A percentile compares a stretch with the other conserved stretches of the same genome.
phyloP scores from a whole-genome alignment of 2,329 filamentous ascomycete species.

The Claviceps fusiformis region DNA sequence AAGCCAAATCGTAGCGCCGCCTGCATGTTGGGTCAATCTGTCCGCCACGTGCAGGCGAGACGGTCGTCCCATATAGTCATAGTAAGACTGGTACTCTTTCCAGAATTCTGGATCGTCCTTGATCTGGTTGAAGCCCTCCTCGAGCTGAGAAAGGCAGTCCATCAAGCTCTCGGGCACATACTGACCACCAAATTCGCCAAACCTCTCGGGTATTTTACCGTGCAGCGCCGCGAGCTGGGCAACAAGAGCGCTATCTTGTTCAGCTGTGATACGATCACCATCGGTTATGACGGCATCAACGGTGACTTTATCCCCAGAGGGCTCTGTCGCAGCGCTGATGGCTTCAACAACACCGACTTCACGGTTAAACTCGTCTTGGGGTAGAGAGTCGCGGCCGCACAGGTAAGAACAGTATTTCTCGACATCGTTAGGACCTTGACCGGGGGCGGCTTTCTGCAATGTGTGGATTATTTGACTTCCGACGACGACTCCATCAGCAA shows the following conservation, averaged over 20 bases:
- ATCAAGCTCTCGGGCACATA: conserved; percentile 96
- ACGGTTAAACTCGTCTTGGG: conserved; percentile 32
- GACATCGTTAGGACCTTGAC: conserved; percentile 47
- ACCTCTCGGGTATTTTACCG: conserved; percentile 66
- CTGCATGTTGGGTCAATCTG: conserved; percentile 74
- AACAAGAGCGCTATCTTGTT: conserved; percentile 47
- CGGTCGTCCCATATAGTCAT: conserved; percentile 92
- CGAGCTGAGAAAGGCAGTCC: conserved; percentile 86
- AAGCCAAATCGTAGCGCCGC: conserved; percentile 91
- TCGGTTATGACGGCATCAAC: conserved; percentile 50
- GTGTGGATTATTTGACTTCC: conserved; percentile 88
- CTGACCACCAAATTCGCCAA: conserved; percentile 92
- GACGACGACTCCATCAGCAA: conserved; percentile 91
- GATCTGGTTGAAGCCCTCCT: conserved; percentile 79
- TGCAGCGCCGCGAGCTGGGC: conserved; percentile 78
- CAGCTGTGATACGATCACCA: conserved; percentile 48
- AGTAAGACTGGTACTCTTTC: conserved; percentile 93
- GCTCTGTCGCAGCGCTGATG: conserved; percentile 37
- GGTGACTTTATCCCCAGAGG: conserved; percentile 29
- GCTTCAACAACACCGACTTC: conserved; percentile 61
- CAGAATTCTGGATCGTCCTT: conserved; percentile 84
- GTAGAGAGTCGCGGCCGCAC: conserved; percentile 30
- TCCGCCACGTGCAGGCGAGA: conserved; percentile 84
- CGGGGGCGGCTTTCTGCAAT: conserved; percentile 30
- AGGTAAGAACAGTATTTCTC: conserved; percentile 74